A percentile compares a stretch with the other conserved stretches of the same genome.
Conservation (phyloP, 73 alveolate genomes). For the Symbiodinium natans region DNA sequence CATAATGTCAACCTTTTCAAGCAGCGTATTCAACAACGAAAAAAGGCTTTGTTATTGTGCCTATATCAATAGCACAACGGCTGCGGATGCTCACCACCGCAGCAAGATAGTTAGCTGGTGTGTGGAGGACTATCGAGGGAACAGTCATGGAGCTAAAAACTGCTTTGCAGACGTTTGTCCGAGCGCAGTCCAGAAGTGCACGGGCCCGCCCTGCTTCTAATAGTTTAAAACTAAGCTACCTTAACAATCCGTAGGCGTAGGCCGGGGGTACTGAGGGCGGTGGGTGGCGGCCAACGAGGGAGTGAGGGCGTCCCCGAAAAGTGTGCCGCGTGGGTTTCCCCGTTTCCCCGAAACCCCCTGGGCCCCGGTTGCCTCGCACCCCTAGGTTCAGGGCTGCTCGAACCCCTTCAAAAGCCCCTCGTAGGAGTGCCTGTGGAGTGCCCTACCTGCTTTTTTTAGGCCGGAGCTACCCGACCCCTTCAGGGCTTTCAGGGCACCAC, state of each 20-base stretch:
- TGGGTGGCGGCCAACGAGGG: background rate
- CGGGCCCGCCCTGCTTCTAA: no score
- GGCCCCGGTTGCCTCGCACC: background rate
- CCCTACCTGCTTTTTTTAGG: no score
- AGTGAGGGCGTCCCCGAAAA: background rate
- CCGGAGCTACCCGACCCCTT: no score
- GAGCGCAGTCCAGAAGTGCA: background rate
- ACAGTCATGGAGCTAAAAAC: background rate
- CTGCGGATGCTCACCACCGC: background rate
- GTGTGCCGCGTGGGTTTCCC: background rate
- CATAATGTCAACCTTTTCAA: background rate
- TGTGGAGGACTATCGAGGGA: background rate
- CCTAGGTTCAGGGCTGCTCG: slow-evolving; percentile 9
- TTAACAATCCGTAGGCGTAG: background rate
- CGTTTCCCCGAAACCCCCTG: slow-evolving; percentile 7
- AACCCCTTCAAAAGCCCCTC: slow-evolving; percentile 10
- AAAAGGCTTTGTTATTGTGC: background rate
- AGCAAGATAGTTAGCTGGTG: background rate
- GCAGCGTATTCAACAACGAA: background rate
- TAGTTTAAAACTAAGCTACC: no score
- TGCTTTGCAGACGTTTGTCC: background rate
- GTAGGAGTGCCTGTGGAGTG: no score
- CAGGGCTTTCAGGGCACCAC: no score
- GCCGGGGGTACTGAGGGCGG: background rate
- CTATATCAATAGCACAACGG: background rate